phyloP scores from a whole-genome alignment of 495 filamentous ascomycete genomes.

The Penicillium bialowiezense region DNA sequence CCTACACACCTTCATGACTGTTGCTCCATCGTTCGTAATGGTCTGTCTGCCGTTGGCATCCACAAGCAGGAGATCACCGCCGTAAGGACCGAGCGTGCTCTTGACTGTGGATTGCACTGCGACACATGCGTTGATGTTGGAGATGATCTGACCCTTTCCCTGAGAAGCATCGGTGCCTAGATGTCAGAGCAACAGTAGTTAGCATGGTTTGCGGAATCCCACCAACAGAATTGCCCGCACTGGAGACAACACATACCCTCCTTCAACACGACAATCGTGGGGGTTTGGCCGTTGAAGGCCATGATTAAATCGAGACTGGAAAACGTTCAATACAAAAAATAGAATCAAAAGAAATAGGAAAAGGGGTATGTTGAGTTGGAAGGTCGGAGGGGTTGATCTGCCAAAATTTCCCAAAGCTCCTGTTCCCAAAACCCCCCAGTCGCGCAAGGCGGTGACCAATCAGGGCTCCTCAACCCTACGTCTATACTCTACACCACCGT shows the following conservation, averaged over 20 bases:
- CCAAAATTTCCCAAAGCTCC: conserved; percentile 52
- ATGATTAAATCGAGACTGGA: conserved; percentile 47
- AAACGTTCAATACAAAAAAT: conserved; percentile 12
- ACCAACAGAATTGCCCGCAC: conserved; percentile 26
- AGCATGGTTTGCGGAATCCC: conserved; percentile 22
- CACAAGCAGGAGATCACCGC: conserved; percentile 92
- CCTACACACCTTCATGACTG: conserved; percentile 87
- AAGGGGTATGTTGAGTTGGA: conserved; percentile 21
- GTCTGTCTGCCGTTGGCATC: conserved; percentile 94
- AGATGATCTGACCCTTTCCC: conserved; percentile 94
- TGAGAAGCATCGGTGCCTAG: conserved; percentile 95
- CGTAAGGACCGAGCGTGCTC: conserved; percentile 94
- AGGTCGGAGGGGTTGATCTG: conserved; percentile 34
- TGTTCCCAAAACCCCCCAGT: conserved; percentile 25
- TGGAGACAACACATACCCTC: conserved; percentile 67
- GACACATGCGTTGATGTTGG: conserved; percentile 97
- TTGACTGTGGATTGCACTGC: conserved; percentile 96
- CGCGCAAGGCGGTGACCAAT: conserved; percentile 38
- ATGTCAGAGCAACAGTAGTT: conserved; percentile 17
- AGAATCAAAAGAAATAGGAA: conserved; percentile 13
- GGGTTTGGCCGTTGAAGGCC: conserved; percentile 97
- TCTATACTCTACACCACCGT: neutral
- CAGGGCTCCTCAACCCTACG: conserved; percentile 25
- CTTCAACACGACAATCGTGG: conserved; percentile 97
- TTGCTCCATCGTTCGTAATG: conserved; percentile 98